Base-by-base conservation (phyloP, 176 grass and related monocot species). In the Aegilops sharonensis region DNA sequence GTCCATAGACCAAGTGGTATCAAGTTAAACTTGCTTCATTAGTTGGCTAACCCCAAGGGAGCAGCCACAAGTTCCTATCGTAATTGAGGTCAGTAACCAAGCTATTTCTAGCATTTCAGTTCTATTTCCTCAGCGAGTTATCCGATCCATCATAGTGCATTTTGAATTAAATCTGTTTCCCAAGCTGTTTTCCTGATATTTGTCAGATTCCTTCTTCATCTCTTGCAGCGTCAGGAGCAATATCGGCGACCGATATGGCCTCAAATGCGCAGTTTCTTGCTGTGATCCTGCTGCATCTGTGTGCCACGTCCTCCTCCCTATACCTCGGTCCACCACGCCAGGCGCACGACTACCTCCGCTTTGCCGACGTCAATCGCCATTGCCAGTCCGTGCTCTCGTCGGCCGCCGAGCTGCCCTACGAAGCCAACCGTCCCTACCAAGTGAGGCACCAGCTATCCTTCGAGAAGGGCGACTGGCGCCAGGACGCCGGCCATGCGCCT, bases 301-400 rank as follows among this genome's bases (percentile, higher is more conserved):
- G 78, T 62, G 13, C 27, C 62, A 20, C 25, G 15, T 47, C 39
- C 3, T 50, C 9, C 25, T 81, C 78, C 39, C 31, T 43, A 6
- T 5, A 43, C 25, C 27, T 65, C 1, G 61, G 65, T 50, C 78
- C 39, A 17, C 0, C 20, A 30, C 21, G 12, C 1, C 20, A 36
- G 35, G 30, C 0, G 13, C 84, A 45, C 24, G 52, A n/a, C 64
- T 80, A 86, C 66, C 56, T 29, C 77, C 76, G 84, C 8, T 86
- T 79, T 21, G 17, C 65, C 50, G 52, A 86, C 11, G 36, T 86
- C 35, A 42, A 1, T 2, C 65, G 52, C 11, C 66, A 25, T 23
- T 86, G 85, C 25, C 76, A 62, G 18, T 71, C 77, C 8, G 6
- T 72, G 66, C 77, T 72, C 66, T 79, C 77, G 2, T 72, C 77